A percentile compares a stretch with the other conserved stretches of the same genome.
Conservation (phyloP, 1,139 yeast species). For the Sugiyamaella novakii region DNA sequence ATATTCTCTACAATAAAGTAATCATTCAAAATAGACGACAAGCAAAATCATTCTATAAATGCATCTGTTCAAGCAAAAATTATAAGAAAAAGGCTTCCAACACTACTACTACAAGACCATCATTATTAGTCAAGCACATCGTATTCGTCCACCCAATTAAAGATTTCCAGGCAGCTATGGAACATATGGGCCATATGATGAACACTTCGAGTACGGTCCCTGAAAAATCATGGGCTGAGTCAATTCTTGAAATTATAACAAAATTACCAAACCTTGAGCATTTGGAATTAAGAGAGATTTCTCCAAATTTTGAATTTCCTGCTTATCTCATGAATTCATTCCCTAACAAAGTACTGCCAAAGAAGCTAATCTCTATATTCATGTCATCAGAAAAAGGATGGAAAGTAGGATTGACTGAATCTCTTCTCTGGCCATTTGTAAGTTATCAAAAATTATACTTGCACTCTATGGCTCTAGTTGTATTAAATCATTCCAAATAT, state of each 20-base stretch:
- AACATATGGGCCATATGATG: slow-evolving; percentile 18
- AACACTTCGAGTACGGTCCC: slow-evolving; percentile 14
- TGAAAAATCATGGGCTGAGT: slow-evolving; percentile 27
- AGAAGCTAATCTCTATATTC: slow-evolving; percentile 12
- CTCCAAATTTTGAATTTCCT: slow-evolving; percentile 26
- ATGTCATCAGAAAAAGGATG: slow-evolving; percentile 22
- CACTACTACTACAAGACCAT: background rate
- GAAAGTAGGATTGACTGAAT: slow-evolving; percentile 17
- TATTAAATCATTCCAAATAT: slow-evolving; percentile 1
- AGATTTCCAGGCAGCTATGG: slow-evolving; percentile 14
- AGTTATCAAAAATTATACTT: slow-evolving; percentile 14
- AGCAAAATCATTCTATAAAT: slow-evolving; percentile 26
- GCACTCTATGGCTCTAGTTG: slow-evolving; percentile 13
- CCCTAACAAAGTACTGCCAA: slow-evolving; percentile 7
- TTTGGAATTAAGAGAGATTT: slow-evolving; percentile 25
- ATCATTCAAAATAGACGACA: slow-evolving; percentile 24
- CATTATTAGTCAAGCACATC: slow-evolving; percentile 4
- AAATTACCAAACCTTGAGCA: slow-evolving; percentile 25
- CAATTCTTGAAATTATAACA: slow-evolving; percentile 24
- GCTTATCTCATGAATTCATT: slow-evolving; percentile 9
- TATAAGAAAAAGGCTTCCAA: background rate
- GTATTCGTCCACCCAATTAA: slow-evolving; percentile 16
- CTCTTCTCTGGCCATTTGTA: slow-evolving; percentile 20
- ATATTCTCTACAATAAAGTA: slow-evolving; percentile 26
- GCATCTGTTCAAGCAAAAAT: slow-evolving; percentile 20